phyloP scores from a whole-genome alignment of 805 yeast species.

The Wickerhamomyces queroliae region DNA sequence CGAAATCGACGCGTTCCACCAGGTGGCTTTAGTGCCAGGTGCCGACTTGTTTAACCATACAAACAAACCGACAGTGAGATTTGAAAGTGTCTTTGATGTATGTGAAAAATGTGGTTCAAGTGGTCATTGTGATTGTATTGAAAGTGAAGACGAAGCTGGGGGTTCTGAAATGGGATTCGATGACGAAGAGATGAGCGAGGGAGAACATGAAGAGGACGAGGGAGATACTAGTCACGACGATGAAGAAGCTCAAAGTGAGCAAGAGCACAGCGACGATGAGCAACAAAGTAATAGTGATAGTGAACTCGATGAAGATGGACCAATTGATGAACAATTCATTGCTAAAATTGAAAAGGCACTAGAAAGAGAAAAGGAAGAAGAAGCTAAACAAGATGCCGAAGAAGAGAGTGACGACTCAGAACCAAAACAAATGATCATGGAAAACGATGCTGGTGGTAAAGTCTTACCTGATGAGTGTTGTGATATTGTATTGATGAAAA shows the following conservation, averaged over 20 bases:
- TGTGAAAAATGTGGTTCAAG: constrained; percentile 45
- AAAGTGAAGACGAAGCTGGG: constrained; percentile 13
- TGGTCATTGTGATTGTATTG: constrained; percentile 28
- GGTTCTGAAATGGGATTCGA: constrained; percentile 17
- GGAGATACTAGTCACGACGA: constrained; percentile 5
- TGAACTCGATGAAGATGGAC: constrained; percentile 12
- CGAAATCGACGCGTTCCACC: constrained; percentile 70
- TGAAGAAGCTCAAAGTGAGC: constrained; percentile 2
- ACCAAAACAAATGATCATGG: neutral
- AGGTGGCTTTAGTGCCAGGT: constrained; percentile 77
- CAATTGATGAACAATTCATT: constrained; percentile 23
- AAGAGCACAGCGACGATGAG: constrained; percentile 10
- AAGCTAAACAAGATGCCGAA: constrained; percentile 3
- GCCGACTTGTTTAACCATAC: constrained; percentile 87
- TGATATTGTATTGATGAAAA: constrained; percentile 50
- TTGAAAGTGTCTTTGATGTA: constrained; percentile 50
- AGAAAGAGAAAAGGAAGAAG: constrained; percentile 10
- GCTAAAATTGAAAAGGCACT: constrained; percentile 22
- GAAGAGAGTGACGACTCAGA: constrained; percentile 3
- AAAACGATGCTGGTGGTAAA: constrained; percentile 18
- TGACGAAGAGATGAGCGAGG: constrained; percentile 13
- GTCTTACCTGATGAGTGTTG: constrained; percentile 53
- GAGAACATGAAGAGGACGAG: constrained; percentile 1
- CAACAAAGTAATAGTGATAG: too few relatives aligned
- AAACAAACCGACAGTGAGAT: constrained; percentile 58